Evolutionary conservation across 2,329 filamentous ascomycete species (phyloP), one percentile per base, ranked within the genome.

Genomic region (Botrytis hyacinthi): DNA sequence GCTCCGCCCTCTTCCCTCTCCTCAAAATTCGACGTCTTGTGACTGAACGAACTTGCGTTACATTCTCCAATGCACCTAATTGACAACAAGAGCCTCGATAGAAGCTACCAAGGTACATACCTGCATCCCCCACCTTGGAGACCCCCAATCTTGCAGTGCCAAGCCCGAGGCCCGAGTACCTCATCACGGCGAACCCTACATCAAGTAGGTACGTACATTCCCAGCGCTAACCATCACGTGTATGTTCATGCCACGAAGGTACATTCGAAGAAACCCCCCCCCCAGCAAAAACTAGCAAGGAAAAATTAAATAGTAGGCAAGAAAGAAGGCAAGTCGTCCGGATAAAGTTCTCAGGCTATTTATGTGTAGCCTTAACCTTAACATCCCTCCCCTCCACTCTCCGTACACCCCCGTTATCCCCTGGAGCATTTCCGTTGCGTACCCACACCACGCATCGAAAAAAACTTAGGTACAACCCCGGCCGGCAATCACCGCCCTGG

Each of bases 291-390:
- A 57, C 65, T 54, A 68, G 48, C 51, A 51, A 46, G 35, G 65
- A 57, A 68, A 22, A 68, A 68, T 18, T 20, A 57, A 10, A 68
- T 29, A 29, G 18, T 18, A 10, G 1, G 20, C 16, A 29, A 57
- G 7, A 57, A 68, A 57, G 26, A 29, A 57, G 26, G 37, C 18
- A 57, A 68, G 65, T 68, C 65, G 66, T 68, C 66, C 66, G 66
- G 66, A 57, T 68, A 68, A 68, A 54, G 26, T 57, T 68, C 26
- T 57, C n/a, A 32, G 66, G 48, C 66, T 69, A 57, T 57, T 69
- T 54, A 57, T 16, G n/a, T 32, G 35, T 22, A 54, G 12, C 16
- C 65, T 22, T 16, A 54, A 54, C 46, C 35, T 68, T 68, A 42
- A 68, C 37, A 40, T 44, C 18, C 48, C 32, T 42, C 46, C 46